A percentile compares a stretch with the other conserved stretches of the same genome.
phyloP scores from a whole-genome alignment of 129 eudicot species.

The Cynara cardunculus region DNA sequence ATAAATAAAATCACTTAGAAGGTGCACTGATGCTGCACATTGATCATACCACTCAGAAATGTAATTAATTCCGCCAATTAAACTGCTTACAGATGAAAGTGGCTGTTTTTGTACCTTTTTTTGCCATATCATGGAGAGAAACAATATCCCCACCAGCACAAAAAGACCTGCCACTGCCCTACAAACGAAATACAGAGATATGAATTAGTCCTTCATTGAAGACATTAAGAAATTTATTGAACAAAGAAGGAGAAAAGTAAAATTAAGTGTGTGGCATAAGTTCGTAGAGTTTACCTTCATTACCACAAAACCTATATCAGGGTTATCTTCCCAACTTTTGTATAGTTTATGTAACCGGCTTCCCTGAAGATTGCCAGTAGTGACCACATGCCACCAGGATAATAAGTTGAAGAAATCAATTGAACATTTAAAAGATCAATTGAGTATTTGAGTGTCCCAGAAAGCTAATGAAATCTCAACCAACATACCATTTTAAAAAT shows the following conservation, averaged over 20 bases:
- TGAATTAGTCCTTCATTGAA: background rate
- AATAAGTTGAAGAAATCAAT: background rate
- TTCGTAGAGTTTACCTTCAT: slow-evolving; percentile 52
- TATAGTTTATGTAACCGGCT: slow-evolving; percentile 55
- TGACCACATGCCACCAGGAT: background rate
- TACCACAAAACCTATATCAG: slow-evolving; percentile 64
- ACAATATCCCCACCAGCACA: slow-evolving; percentile 87
- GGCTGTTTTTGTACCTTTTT: slow-evolving; percentile 36
- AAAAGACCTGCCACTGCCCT: slow-evolving; percentile 88
- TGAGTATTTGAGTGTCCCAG: background rate
- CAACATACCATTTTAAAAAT: background rate
- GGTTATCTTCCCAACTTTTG: slow-evolving; percentile 71
- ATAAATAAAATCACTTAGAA: background rate
- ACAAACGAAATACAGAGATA: slow-evolving; percentile 20
- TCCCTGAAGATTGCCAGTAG: slow-evolving; percentile 37
- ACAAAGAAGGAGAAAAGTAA: background rate
- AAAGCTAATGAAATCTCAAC: background rate
- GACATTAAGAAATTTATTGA: background rate
- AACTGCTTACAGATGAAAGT: background rate
- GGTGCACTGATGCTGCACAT: background rate
- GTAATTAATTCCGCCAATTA: background rate
- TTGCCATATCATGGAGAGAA: slow-evolving; percentile 34
- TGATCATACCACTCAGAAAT: background rate
- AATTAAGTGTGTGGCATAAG: background rate
- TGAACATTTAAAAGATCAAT: background rate